phyloP scores from a whole-genome alignment of 2,329 filamentous ascomycete species.

The Fusarium veterinarium region DNA sequence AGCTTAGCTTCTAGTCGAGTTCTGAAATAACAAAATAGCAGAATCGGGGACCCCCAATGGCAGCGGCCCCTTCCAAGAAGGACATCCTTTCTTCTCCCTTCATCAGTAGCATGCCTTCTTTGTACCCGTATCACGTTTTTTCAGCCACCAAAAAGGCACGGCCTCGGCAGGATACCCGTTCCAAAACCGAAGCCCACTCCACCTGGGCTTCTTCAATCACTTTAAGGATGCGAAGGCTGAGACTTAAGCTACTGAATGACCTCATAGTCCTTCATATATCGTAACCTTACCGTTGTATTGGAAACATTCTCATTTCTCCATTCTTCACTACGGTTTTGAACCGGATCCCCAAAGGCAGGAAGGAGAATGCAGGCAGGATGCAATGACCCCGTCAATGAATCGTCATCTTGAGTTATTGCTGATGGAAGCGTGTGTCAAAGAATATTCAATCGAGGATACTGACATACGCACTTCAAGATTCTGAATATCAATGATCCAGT shows the following conservation, averaged over 20 bases:
- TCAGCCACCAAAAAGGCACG: neutral
- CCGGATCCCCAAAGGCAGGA: neutral
- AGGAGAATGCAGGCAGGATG: constrained; percentile 1
- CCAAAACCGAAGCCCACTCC: neutral
- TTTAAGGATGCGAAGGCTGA: neutral
- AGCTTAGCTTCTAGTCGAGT: neutral
- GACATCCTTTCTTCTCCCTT: constrained; percentile 5
- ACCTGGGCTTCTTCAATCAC: neutral
- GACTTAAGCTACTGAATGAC: neutral
- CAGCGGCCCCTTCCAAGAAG: neutral
- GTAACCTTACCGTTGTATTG: neutral
- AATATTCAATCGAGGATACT: neutral
- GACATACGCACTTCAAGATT: neutral
- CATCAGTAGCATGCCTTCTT: neutral
- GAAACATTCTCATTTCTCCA: neutral
- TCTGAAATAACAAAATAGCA: neutral
- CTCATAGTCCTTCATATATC: neutral
- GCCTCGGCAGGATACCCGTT: constrained; percentile 11
- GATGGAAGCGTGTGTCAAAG: neutral
- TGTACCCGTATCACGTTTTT: neutral
- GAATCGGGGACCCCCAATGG: neutral
- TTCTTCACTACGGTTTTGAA: neutral
- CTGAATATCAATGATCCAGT: neutral
- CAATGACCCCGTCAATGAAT: constrained; percentile 15
- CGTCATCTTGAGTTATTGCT: constrained; percentile 17